These are phyloP conservation scores for Cladophialophora chaetospira DNA, from an alignment of 2,329 filamentous ascomycete species.

Conservation along the genomic window DNA sequence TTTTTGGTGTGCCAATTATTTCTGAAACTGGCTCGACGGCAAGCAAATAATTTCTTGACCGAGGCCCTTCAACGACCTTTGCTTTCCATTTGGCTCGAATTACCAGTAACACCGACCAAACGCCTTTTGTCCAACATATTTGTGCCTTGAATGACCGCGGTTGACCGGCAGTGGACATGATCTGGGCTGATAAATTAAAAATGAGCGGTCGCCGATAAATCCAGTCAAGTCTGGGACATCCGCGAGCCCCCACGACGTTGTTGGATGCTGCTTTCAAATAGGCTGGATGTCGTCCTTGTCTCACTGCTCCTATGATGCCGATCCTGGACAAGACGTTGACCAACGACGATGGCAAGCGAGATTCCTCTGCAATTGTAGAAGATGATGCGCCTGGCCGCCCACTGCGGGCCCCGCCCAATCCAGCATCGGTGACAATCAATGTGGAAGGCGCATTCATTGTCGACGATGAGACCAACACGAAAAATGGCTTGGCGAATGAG, in stretches of 20 bases:
- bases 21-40: too few relatives aligned
- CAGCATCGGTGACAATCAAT: conserved; percentile 84
- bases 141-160: neutral
- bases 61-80: conserved; percentile 4
- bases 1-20: too few relatives aligned
- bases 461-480: conserved; percentile 68
- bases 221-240: neutral
- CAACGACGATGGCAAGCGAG: conserved; percentile 11
- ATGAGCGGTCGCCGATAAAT: conserved; percentile 11
- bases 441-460: conserved; percentile 96
- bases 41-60: conserved; percentile 12
- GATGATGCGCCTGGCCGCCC: conserved; percentile 19
- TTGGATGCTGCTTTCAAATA: neutral
- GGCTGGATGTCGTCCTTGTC: conserved; percentile 1
- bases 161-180: conserved; percentile 3
- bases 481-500: conserved; percentile 40
- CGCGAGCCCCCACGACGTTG: conserved; percentile 7
- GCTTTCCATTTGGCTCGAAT: neutral
- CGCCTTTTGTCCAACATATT: neutral
- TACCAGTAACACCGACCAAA: neutral
- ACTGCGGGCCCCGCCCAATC: conserved; percentile 56
- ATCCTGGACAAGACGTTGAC: conserved; percentile 3
- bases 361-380: conserved; percentile 23
- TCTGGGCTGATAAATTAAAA: neutral
- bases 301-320: conserved; percentile 12